Evolutionary conservation across 208 protist genomes (phyloP).

Genomic region (Sergeia podlipaevii): DNA sequence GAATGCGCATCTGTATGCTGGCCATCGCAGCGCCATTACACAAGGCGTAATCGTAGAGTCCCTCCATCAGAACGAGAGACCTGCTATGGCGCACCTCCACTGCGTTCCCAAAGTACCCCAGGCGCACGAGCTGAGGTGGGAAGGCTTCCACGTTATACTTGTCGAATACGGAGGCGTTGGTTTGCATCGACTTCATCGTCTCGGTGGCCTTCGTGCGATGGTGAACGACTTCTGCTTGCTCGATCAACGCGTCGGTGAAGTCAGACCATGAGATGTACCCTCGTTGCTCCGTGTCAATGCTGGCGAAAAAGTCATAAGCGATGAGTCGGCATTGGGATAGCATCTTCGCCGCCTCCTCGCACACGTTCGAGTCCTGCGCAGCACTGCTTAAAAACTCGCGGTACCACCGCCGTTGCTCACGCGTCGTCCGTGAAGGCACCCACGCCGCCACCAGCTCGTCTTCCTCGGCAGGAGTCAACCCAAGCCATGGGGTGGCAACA

Average conservation of each 20-base stretch:
- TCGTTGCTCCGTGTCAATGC: constrained; percentile 57
- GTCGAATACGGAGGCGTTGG: constrained; percentile 66
- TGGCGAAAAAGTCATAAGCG: constrained; percentile 48
- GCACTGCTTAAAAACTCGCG: constrained; percentile 27
- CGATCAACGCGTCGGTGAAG: constrained; percentile 68
- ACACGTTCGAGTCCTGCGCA: constrained; percentile 18
- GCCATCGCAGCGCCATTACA: constrained; percentile 51
- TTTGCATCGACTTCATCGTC: constrained; percentile 15
- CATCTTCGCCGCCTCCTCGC: constrained; percentile 21
- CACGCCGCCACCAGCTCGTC: constrained; percentile 22
- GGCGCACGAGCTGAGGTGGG: constrained; percentile 31
- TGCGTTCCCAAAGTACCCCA: constrained; percentile 52
- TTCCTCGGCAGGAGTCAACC: constrained; percentile 31
- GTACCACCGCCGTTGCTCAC: too few relatives aligned
- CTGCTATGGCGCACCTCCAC: constrained; percentile 50
- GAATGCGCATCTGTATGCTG: constrained; percentile 53
- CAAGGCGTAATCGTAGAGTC: constrained; percentile 56
- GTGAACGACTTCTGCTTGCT: constrained; percentile 66
- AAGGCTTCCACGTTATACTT: constrained; percentile 64
- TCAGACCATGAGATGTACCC: constrained; percentile 56
- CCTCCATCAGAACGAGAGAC: constrained; percentile 58
- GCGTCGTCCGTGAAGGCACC: not conserved
- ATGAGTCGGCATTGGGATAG: constrained; percentile 34
- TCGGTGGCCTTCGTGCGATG: constrained; percentile 43
- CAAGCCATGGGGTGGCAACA: constrained; percentile 27